Conservation (phyloP, 176 grass and related monocot species). For the Ampelocalamus luodianensis region DNA sequence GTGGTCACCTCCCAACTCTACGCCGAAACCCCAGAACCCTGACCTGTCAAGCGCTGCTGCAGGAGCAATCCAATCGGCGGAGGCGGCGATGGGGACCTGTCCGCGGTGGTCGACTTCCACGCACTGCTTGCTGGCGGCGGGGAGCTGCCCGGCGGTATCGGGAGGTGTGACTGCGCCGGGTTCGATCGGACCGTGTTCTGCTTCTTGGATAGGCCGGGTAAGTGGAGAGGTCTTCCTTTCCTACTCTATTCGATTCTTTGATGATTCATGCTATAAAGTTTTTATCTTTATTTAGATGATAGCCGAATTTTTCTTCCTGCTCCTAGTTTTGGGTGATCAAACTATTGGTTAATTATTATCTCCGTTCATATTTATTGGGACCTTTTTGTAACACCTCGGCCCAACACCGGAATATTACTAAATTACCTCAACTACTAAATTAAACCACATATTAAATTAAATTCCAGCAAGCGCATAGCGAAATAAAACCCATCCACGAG, state of each 20-base stretch:
- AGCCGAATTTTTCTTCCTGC: too few relatives aligned
- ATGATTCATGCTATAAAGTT: not conserved
- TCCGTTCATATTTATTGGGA: too few relatives aligned
- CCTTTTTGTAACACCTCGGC: too few relatives aligned
- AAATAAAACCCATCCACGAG: too few relatives aligned
- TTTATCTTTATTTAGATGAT: not conserved
- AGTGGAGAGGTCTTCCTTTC: not conserved
- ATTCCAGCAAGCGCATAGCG: too few relatives aligned
- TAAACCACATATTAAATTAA: too few relatives aligned
- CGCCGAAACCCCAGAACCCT: not conserved
- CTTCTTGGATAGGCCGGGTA: constrained; percentile 65
- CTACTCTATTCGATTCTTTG: not conserved
- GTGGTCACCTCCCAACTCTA: not conserved
- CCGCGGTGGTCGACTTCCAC: constrained; percentile 63
- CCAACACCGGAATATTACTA: too few relatives aligned
- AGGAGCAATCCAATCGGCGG: not conserved
- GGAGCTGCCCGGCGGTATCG: constrained; percentile 45
- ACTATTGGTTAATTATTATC: too few relatives aligned
- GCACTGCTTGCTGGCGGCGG: constrained; percentile 36
- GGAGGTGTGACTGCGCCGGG: constrained; percentile 41
- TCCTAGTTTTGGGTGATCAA: too few relatives aligned
- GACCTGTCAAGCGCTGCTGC: not conserved
- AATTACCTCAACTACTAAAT: too few relatives aligned
- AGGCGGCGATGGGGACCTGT: constrained; percentile 27
- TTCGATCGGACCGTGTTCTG: constrained; percentile 74